Base-by-base conservation (phyloP, 2,329 filamentous ascomycete species). In the Mariannaea elegans region DNA sequence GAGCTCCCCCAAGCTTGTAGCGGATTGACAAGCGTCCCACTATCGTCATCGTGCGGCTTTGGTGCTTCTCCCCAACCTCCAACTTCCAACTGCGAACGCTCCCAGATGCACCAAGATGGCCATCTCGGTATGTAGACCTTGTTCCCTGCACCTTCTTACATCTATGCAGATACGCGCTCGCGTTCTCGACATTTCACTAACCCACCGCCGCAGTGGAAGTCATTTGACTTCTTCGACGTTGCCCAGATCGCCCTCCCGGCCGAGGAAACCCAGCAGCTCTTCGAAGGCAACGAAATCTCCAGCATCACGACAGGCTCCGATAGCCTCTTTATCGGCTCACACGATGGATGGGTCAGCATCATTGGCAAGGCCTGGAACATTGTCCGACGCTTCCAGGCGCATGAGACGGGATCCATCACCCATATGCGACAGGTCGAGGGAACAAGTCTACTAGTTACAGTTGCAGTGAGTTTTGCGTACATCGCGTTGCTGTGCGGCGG, bases 161-260 rank as follows among this genome's bases (percentile, higher is more conserved):
- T 23, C 16, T 1, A 3, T 0, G 6, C 10, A 18, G n/a, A 9
- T 3, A 2, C 16, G 3, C 7, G 24, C 13, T 19, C 16, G 3
- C 36, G 2, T 1, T 4, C 12, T 13, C 8, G 5, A 18, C 2
- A 21, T 1, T 10, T 6, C 1, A 7, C 69, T 71, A 39, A 71
- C 31, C 36, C 23, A 1, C 18, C 19, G 10, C 27, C 9, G 18
- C 68, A 97, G 94, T 98, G 95, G 94, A 97, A 97, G 91, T 90
- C 91, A 70, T 99, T 99, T 82, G 94, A 97, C 84, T 99, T 99
- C 89, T 98, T 99, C 86, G 93, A 97, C 80, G 93, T 97, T 77
- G 88, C 88, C 75, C 90, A 91, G 75, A 89, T 97, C 77, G 88
- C 90, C 73, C 84, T 94, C 71, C 86, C 86, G 69, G 90, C 96